A percentile compares a stretch with the other conserved stretches of the same genome.
phyloP scores from a whole-genome alignment of 345 rosid genomes.

The Cardiospermum halicacabum region DNA sequence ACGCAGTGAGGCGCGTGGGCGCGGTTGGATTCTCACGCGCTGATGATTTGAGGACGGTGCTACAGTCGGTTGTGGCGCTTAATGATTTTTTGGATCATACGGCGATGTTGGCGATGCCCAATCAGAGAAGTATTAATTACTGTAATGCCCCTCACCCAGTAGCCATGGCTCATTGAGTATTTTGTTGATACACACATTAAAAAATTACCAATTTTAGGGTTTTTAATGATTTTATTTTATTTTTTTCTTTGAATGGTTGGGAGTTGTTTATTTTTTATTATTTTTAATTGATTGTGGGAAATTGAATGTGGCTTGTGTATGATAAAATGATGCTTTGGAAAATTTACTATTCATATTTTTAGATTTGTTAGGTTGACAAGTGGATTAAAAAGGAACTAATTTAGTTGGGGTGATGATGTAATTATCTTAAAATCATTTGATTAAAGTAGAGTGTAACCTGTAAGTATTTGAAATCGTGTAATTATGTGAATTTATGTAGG shows the following conservation, averaged over 20 bases:
- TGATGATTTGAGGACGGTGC: constrained; percentile 69
- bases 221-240: neutral
- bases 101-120: constrained; percentile 89
- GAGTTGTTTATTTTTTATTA: constrained; percentile 10
- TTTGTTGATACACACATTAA: neutral
- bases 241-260: constrained; percentile 6
- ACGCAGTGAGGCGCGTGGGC: constrained; percentile 67
- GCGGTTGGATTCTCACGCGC: constrained; percentile 55
- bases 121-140: constrained; percentile 73
- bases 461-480: too few species aligned
- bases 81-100: constrained; percentile 98
- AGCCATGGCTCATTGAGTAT: constrained; percentile 68
- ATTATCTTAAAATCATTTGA: too few species aligned
- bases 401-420: too few species aligned
- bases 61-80: constrained; percentile 81
- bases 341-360: too few species aligned
- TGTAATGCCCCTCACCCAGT: constrained; percentile 25
- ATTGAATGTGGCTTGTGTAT: too few species aligned
- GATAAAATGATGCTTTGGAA: too few species aligned
- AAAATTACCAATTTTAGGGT: neutral
- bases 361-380: too few species aligned
- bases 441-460: too few species aligned
- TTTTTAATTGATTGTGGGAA: constrained; percentile 13
- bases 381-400: too few species aligned
- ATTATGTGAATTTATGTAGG: too few species aligned